Evolutionary conservation across 2,329 filamentous ascomycete species (phyloP), one percentile per base, ranked within the genome.

Genomic region (Blastomyces emzantsi): DNA sequence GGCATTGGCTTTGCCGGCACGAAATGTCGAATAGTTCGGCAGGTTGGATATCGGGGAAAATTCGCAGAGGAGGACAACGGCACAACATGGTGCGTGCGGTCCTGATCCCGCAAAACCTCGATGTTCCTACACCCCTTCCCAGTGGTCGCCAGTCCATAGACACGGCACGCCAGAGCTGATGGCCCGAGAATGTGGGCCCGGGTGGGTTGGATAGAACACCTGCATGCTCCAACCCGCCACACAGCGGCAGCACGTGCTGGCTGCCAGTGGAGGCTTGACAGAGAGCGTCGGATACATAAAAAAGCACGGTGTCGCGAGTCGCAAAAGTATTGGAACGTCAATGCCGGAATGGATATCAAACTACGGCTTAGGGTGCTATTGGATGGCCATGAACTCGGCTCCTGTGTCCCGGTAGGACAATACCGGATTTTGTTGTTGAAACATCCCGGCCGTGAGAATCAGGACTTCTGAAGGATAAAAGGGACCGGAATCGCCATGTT

Each of bases 291-390:
- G n/a, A 39, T 17, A 22, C 19, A 41, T 30, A 36, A 51, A 43
- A 47, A 51, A 9, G 13, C 59, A 61, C 59, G 59, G 59, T 61
- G 43, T 36, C 19, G 17, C 13, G 33, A 61, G 30, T 7, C 17
- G 47, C 59, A 52, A 51, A 36, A 36, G 59, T 11, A 61, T 52
- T 61, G 59, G 59, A 33, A 41, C 52, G 22, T 15, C 43, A 22
- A 39, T 19, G 28, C 4, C 22, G 15, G 39, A 22, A 54, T 54
- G 28, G 51, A 15, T 9, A 19, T 36, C 30, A 57, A 57, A 15
- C 33, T 57, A 57, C 15, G 33, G 33, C 22, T 5, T 54, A 54
- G 51, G 15, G 13, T 54, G 22, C 30, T 3, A 30, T 39, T 36
- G 15, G 17, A 39, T n/a, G 51, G 6, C 6, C 15, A 36, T 54